Base-by-base conservation (phyloP, 2,329 filamentous ascomycete genomes). In the Xylaria polymorpha region DNA sequence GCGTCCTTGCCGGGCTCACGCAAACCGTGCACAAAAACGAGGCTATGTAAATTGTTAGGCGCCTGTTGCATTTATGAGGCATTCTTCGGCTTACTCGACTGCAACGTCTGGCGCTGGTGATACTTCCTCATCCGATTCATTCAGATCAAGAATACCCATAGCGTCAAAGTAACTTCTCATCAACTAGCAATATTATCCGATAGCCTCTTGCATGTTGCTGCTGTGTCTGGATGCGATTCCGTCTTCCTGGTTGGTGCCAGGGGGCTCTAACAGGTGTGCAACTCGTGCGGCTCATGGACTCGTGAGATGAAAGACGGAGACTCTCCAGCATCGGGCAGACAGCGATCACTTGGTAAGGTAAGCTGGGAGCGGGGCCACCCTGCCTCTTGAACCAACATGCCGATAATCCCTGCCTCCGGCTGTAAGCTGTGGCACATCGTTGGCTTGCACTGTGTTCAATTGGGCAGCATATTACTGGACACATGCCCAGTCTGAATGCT, bases 1-100 rank as follows among this genome's bases (percentile, higher is more conserved):
- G 60, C 46, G 2, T 64, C 35, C 41, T n/a, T 22, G 5, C 60
- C 60, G 5, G 58, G 50, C 39, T 67, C 65, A 25, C 53, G 60
- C 22, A 67, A 50, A 15, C 65, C 65, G 39, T 67, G 65, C 22
- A 67, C 59, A 20, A 63, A 62, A 35, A 67, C 65, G 18, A 64
- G 50, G 5, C 65, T 67, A 25, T 35, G n/a, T 10, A 32, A 25
- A 46, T 15, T 9, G 53, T 67, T 51, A 67, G 53, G 37, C 35
- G 2, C 22, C 37, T 35, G 15, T 37, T 15, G 18, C 18, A 14
- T 3, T 5, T 37, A 48, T 32, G 37, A 35, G 22, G 9, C 1
- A 14, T 25, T 46, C 12, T 29, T 29, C 25, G n/a, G 44, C 63
- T 55, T 61, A 66, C 63, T 66, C 63, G 43, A 66, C 46, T 6